These are phyloP conservation scores for Chrysoporthe austroafricana DNA, from an alignment of 2,329 filamentous ascomycete species.

Conservation along the genomic window DNA sequence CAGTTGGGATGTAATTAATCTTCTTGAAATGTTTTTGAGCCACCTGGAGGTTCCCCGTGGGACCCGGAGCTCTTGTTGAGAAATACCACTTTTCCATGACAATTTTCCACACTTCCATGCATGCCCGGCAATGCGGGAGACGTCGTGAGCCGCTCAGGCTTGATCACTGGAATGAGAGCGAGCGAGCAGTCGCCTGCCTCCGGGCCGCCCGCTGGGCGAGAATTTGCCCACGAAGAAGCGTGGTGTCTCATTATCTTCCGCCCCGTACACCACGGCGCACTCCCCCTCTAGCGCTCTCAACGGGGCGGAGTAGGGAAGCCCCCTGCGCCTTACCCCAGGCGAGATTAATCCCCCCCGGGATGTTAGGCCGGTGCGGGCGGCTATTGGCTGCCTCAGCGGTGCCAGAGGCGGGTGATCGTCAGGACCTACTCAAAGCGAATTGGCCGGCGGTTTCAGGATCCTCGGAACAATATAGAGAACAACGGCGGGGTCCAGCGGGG, in stretches of 20 bases:
- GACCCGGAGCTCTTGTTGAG: constrained; percentile 22
- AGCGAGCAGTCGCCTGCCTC: no score
- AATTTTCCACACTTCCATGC: constrained; percentile 10
- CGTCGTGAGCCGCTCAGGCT: neutral
- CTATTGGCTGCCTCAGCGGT: neutral
- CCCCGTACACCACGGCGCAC: neutral
- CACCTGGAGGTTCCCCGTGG: constrained; percentile 24
- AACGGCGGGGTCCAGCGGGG: neutral
- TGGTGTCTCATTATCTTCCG: constrained; percentile 25
- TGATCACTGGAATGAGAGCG: no score
- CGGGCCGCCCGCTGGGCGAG: neutral
- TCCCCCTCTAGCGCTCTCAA: neutral
- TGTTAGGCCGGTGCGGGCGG: neutral
- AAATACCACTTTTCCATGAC: constrained; percentile 20
- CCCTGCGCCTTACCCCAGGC: neutral
- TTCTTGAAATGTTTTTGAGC: constrained; percentile 21
- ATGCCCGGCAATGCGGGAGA: neutral
- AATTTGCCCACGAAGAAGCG: neutral
- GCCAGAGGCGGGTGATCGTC: constrained; percentile 2
- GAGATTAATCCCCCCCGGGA: neutral
- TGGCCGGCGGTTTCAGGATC: constrained; percentile 1
- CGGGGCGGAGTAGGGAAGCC: neutral
- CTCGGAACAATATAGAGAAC: constrained; percentile 6
- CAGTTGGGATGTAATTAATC: constrained; percentile 26
- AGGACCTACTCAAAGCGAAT: constrained; percentile 3